Conservation (phyloP, 306 rosid genomes). For the Alnus rubra region DNA sequence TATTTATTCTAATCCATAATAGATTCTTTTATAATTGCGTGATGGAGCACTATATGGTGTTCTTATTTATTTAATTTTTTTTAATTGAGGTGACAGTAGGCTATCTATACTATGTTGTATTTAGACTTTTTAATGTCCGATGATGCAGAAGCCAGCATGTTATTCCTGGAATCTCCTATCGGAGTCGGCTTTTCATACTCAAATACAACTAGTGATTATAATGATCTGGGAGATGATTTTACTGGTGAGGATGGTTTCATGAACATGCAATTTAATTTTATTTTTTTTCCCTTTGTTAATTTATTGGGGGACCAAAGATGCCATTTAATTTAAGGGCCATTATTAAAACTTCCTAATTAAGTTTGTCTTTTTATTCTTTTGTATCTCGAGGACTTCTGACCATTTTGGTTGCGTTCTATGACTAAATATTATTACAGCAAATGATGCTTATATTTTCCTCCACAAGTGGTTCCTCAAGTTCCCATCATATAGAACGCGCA, state of each 20-base stretch:
- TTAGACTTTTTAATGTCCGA: conserved; percentile 24
- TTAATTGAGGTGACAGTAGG: conserved; percentile 2
- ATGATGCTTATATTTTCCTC: conserved; percentile 72
- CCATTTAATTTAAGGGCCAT: too few species aligned
- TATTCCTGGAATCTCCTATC: conserved; percentile 92
- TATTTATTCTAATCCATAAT: conserved; percentile 15
- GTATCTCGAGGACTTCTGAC: conserved; percentile 8
- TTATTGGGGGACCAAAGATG: too few species aligned
- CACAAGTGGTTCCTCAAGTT: conserved; percentile 84
- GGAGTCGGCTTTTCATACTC: conserved; percentile 97
- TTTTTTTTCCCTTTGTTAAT: too few species aligned
- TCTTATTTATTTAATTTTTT: conserved; percentile 39
- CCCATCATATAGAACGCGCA: conserved; percentile 61
- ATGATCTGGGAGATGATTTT: conserved; percentile 71
- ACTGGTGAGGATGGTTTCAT: conserved; percentile 51
- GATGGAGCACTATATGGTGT: conserved; percentile 37
- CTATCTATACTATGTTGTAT: background rate
- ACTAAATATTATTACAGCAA: conserved; percentile 53
- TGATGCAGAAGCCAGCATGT: conserved; percentile 82
- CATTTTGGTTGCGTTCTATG: background rate
- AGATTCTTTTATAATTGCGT: conserved; percentile 18
- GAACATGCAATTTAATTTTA: background rate
- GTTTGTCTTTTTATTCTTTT: too few species aligned
- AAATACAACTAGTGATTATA: conserved; percentile 74
- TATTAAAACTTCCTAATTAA: too few species aligned